Conservation (phyloP, 352 stramenopile genomes). For the Phytophthora lateralis region DNA sequence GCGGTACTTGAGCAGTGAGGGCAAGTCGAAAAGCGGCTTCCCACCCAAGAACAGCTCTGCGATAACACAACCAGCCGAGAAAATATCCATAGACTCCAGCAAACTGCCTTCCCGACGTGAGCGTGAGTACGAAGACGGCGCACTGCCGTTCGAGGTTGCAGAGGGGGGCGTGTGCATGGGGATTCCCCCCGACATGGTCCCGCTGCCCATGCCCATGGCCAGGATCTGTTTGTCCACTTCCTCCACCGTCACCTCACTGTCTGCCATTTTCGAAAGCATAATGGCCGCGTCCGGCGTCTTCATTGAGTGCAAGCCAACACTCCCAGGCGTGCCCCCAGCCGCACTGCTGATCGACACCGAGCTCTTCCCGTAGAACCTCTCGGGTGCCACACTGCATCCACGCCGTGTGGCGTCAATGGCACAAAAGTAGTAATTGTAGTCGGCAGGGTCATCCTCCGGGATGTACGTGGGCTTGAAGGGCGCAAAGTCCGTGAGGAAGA, state of each 20-base stretch:
- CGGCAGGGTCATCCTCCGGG: slow-evolving; percentile 94
- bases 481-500: slow-evolving; percentile 97
- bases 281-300: slow-evolving; percentile 58
- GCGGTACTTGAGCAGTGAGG: slow-evolving; percentile 89
- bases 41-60: slow-evolving; percentile 96
- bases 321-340: slow-evolving; percentile 27
- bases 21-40: slow-evolving; percentile 95
- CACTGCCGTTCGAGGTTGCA: slow-evolving; percentile 27
- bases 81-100: slow-evolving; percentile 97
- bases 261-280: slow-evolving; percentile 75
- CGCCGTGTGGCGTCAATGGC: slow-evolving; percentile 85
- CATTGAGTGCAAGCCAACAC: slow-evolving; percentile 23
- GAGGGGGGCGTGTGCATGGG: slow-evolving; percentile 33
- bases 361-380: slow-evolving; percentile 74
- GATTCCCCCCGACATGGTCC: slow-evolving; percentile 27
- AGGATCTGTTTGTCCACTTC: slow-evolving; percentile 80
- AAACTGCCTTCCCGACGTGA: slow-evolving; percentile 66
- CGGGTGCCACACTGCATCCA: slow-evolving; percentile 96
- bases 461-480: slow-evolving; percentile 96
- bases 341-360: slow-evolving; percentile 11
- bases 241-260: slow-evolving; percentile 71
- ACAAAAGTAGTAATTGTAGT: slow-evolving; percentile 96
- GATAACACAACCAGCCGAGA: slow-evolving; percentile 98
- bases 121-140: slow-evolving; percentile 43
- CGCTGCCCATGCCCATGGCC: slow-evolving; percentile 51